Conservation (phyloP, 2,329 filamentous ascomycete genomes). For the Colletotrichum brevisporum region DNA sequence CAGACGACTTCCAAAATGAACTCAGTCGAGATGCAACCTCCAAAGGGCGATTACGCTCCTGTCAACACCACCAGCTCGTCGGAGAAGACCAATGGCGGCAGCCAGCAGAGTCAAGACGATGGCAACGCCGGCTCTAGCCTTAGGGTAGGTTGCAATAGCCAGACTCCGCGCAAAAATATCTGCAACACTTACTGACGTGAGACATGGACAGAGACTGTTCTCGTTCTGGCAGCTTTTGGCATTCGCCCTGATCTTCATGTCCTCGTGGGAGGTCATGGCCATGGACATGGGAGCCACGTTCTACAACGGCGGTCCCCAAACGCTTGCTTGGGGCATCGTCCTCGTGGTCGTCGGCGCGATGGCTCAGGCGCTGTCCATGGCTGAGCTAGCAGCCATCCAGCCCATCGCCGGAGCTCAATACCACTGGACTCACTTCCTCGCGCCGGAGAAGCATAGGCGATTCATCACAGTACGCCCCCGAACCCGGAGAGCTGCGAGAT, state of each 20-base stretch:
- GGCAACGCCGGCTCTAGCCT: slow-evolving; percentile 26
- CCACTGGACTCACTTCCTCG: slow-evolving; percentile 42
- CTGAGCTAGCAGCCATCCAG: slow-evolving; percentile 44
- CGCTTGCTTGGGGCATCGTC: slow-evolving; percentile 35
- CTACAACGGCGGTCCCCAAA: slow-evolving; percentile 37
- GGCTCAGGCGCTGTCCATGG: slow-evolving; percentile 41
- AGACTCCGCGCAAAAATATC: not conserved
- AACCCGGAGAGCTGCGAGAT: too few relatives aligned
- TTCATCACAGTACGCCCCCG: slow-evolving; percentile 31
- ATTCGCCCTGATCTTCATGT: slow-evolving; percentile 38
- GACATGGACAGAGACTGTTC: slow-evolving; percentile 19
- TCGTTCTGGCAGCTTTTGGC: slow-evolving; percentile 36
- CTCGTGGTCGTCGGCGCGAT: slow-evolving; percentile 36
- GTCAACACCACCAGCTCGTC: slow-evolving; percentile 31
- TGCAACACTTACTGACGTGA: not conserved
- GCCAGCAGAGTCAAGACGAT: not conserved
- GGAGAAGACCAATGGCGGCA: slow-evolving; percentile 20
- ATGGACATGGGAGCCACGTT: slow-evolving; percentile 39
- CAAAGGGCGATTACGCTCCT: slow-evolving; percentile 25
- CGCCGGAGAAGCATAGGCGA: slow-evolving; percentile 31
- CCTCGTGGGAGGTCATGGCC: slow-evolving; percentile 38
- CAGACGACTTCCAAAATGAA: not conserved
- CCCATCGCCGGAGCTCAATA: slow-evolving; percentile 45
- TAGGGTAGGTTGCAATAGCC: slow-evolving; percentile 1
- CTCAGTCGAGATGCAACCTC: slow-evolving; percentile 23